Conservation (phyloP, 495 filamentous ascomycete genomes). For the Glarea lozoyensis region DNA sequence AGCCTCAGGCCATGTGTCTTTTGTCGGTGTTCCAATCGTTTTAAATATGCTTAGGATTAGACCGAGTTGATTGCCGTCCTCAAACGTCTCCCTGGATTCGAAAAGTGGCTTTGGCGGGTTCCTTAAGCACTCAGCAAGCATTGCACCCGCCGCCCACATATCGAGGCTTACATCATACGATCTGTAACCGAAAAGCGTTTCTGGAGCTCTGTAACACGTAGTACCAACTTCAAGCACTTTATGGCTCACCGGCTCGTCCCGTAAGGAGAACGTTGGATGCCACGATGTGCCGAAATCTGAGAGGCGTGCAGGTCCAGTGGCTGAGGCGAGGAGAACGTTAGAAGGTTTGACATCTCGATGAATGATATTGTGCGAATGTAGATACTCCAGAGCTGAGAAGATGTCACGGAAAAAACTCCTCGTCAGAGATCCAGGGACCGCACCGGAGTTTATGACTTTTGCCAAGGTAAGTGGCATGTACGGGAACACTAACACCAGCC, state of each 20-base stretch:
- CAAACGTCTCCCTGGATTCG: slow-evolving; percentile 56
- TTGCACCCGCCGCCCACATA: slow-evolving; percentile 83
- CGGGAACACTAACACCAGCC: slow-evolving; percentile 73
- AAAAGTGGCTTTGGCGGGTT: slow-evolving; percentile 57
- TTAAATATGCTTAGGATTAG: slow-evolving; percentile 86
- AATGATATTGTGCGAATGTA: slow-evolving; percentile 69
- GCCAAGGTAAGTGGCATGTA: slow-evolving; percentile 68
- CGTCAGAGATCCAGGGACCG: slow-evolving; percentile 33
- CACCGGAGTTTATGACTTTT: slow-evolving; percentile 42
- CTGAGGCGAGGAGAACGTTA: slow-evolving; percentile 66
- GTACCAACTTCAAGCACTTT: slow-evolving; percentile 95
- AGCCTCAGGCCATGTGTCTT: slow-evolving; percentile 65
- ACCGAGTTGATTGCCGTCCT: slow-evolving; percentile 84
- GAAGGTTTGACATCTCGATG: slow-evolving; percentile 93
- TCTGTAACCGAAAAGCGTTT: slow-evolving; percentile 78
- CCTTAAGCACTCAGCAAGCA: slow-evolving; percentile 60
- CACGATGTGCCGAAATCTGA: slow-evolving; percentile 91
- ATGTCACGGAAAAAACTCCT: slow-evolving; percentile 50
- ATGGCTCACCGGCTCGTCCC: slow-evolving; percentile 50
- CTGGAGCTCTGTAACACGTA: slow-evolving; percentile 80
- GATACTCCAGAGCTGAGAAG: slow-evolving; percentile 60
- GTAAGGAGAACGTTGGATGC: slow-evolving; percentile 47
- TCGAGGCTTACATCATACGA: slow-evolving; percentile 65
- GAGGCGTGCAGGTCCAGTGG: slow-evolving; percentile 62
- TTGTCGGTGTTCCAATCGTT: slow-evolving; percentile 75